Evolutionary conservation across 2,329 filamentous ascomycete species (phyloP).

Genomic region (Waltergamsia citrina): DNA sequence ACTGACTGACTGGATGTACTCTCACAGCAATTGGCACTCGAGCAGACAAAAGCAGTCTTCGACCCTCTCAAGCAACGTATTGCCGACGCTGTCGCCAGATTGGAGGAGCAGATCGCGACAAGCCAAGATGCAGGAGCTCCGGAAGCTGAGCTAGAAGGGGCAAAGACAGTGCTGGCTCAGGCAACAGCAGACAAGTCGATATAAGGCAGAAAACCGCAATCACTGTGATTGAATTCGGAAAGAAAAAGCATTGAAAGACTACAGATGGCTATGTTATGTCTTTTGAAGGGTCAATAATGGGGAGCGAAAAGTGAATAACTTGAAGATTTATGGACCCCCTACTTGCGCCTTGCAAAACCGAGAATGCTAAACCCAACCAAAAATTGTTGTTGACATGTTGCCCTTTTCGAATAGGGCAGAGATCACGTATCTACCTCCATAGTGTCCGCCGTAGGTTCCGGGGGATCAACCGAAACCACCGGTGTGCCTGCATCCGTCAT

Average conservation of each 20-base stretch:
- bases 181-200: too few species aligned
- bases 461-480: conserved; percentile 38
- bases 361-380: too few species aligned
- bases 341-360: too few species aligned
- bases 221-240: neutral
- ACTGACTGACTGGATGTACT: conserved; percentile 1
- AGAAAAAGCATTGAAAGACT: neutral
- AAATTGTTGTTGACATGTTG: too few species aligned
- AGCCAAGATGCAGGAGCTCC: conserved; percentile 35
- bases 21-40: conserved; percentile 69
- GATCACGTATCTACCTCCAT: conserved; percentile 59
- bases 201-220: neutral
- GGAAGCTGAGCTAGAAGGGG: conserved; percentile 42
- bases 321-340: too few species aligned
- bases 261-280: too few species aligned
- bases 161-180: conserved; percentile 41
- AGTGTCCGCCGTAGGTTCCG: conserved; percentile 39
- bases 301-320: too few species aligned
- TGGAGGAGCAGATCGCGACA: conserved; percentile 70
- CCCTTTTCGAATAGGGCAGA: too few species aligned
- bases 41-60: conserved; percentile 82
- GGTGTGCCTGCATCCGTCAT: conserved; percentile 28
- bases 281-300: too few species aligned
- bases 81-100: conserved; percentile 56
- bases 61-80: conserved; percentile 64